phyloP scores from a whole-genome alignment of 257 asterid species.

The Plantago major region DNA sequence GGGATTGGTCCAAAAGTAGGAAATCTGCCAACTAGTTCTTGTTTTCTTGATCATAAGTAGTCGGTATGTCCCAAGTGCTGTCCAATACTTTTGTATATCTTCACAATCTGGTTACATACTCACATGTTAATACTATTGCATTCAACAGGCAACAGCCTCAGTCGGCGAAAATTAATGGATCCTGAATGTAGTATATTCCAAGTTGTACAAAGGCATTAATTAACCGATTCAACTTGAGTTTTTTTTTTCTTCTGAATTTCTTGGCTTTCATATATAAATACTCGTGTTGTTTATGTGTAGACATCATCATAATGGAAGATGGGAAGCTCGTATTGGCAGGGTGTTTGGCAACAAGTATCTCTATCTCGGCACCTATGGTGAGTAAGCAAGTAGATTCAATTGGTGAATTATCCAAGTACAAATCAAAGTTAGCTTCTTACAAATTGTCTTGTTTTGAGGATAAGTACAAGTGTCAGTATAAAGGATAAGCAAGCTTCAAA shows the following conservation, averaged over 20 bases:
- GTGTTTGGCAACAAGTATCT: constrained; percentile 96
- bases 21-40: too few relatives aligned
- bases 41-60: too few relatives aligned
- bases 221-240: not conserved
- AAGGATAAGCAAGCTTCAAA: not conserved
- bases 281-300: constrained; percentile 26
- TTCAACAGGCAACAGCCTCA: constrained; percentile 11
- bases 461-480: not conserved
- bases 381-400: constrained; percentile 2
- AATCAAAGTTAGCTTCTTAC: not conserved
- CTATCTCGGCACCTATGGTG: constrained; percentile 95
- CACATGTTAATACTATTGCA: not conserved
- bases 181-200: too few relatives aligned
- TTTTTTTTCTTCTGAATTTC: not conserved
- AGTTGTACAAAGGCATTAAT: not conserved
- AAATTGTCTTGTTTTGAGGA: not conserved
- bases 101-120: too few relatives aligned
- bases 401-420: not conserved
- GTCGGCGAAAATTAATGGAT: constrained; percentile 5
- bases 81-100: too few relatives aligned
- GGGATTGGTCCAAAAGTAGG: too few relatives aligned
- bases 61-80: too few relatives aligned
- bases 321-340: constrained; percentile 98
- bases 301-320: constrained; percentile 96
- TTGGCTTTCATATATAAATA: not conserved